Conservation (phyloP, 768 basidiomycete genomes). For the Auriculariales sp. region DNA sequence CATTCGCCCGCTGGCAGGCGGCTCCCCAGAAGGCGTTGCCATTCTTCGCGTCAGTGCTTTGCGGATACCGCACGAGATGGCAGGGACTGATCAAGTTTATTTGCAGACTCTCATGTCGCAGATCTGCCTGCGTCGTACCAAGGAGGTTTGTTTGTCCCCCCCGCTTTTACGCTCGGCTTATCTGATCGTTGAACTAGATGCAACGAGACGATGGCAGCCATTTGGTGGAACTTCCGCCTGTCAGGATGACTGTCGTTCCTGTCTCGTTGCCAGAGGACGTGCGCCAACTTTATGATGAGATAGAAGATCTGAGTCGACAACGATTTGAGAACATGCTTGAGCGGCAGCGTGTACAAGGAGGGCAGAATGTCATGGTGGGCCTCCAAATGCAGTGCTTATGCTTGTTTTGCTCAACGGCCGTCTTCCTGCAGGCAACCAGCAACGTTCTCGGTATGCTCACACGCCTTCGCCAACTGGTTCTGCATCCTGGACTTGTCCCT, state of each 20-base stretch:
- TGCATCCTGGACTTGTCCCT: slow-evolving; percentile 69
- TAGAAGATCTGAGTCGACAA: slow-evolving; percentile 47
- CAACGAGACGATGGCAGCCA: slow-evolving; percentile 62
- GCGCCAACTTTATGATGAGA: slow-evolving; percentile 54
- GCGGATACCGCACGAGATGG: neutral
- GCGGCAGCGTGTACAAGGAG: slow-evolving; percentile 13
- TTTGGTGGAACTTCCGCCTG: slow-evolving; percentile 65
- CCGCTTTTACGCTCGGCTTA: slow-evolving; percentile 10
- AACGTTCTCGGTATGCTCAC: slow-evolving; percentile 75
- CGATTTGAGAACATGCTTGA: slow-evolving; percentile 44
- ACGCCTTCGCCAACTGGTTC: slow-evolving; percentile 66
- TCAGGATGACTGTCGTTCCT: slow-evolving; percentile 63
- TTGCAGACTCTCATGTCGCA: slow-evolving; percentile 61
- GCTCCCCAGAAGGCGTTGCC: slow-evolving; percentile 50
- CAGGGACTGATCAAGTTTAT: slow-evolving; percentile 5
- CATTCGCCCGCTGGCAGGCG: slow-evolving; percentile 61
- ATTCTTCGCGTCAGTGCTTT: slow-evolving; percentile 42
- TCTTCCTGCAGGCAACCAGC: slow-evolving; percentile 34
- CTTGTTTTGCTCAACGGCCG: slow-evolving; percentile 1
- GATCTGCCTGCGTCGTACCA: slow-evolving; percentile 67
- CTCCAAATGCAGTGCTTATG: neutral
- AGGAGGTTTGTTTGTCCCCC: slow-evolving; percentile 29
- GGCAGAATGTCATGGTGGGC: slow-evolving; percentile 15
- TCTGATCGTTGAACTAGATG: slow-evolving; percentile 36
- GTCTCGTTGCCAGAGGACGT: slow-evolving; percentile 52